A percentile compares a stretch with the other conserved stretches of the same genome.
phyloP scores from a whole-genome alignment of 176 grass and related monocot species.

The Hordeum marinum region DNA sequence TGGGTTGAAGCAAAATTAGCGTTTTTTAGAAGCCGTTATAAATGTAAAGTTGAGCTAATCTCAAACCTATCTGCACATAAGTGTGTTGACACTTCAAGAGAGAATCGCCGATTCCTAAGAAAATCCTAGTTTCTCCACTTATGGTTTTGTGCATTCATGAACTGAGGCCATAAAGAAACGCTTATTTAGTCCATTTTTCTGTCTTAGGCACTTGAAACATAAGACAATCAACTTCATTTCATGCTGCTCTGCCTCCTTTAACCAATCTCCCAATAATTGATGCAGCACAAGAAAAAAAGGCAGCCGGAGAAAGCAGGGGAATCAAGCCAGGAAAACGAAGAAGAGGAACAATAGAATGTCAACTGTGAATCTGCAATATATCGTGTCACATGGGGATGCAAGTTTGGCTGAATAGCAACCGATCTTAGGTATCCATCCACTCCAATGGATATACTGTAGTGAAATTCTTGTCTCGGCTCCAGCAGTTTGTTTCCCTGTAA shows the following conservation, averaged over 20 bases:
- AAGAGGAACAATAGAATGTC: background rate
- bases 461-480: background rate
- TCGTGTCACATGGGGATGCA: background rate
- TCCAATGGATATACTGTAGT: background rate
- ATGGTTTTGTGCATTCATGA: background rate
- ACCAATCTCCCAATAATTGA: slow-evolving; percentile 1
- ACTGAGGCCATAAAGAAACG: background rate
- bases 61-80: background rate
- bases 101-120: background rate
- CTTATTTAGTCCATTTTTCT: background rate
- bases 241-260: background rate
- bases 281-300: slow-evolving; percentile 29
- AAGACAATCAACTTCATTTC: background rate
- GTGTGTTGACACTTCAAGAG: background rate
- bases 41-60: background rate
- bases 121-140: background rate
- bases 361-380: background rate
- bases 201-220: background rate
- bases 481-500: background rate
- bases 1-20: background rate
- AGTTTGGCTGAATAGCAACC: background rate
- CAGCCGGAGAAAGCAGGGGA: background rate
- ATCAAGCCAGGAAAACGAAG: slow-evolving; percentile 29
- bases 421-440: background rate
- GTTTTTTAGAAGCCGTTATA: background rate